Evolutionary conservation across 2,329 filamentous ascomycete genomes (phyloP).

Genomic region (Microcyclospora tardicrescens): DNA sequence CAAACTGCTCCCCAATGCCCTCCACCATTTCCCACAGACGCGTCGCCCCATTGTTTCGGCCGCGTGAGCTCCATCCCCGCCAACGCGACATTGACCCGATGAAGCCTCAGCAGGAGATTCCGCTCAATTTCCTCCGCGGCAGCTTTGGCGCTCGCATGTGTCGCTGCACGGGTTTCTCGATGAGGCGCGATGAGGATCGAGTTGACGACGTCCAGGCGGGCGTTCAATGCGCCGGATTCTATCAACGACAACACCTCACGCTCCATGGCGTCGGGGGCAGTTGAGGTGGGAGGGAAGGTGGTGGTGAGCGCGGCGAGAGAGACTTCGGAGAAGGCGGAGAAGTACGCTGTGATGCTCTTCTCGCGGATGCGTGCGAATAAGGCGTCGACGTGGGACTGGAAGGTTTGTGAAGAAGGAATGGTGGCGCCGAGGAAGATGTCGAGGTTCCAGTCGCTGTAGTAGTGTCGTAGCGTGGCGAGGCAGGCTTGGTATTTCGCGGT

Average conservation of each 20-base stretch:
- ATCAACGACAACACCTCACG: slow-evolving; percentile 72
- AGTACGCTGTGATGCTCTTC: slow-evolving; percentile 90
- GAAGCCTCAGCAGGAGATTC: slow-evolving; percentile 61
- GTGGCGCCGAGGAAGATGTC: slow-evolving; percentile 59
- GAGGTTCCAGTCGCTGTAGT: slow-evolving; percentile 75
- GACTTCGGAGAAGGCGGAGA: slow-evolving; percentile 79
- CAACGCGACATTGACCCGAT: slow-evolving; percentile 61
- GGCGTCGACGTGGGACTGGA: slow-evolving; percentile 43
- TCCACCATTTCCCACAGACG: not conserved
- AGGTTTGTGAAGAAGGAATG: slow-evolving; percentile 28
- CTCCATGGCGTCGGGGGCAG: slow-evolving; percentile 43
- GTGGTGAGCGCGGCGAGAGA: slow-evolving; percentile 65
- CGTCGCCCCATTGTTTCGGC: slow-evolving; percentile 6
- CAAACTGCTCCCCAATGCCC: too few relatives aligned
- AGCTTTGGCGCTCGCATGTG: slow-evolving; percentile 57
- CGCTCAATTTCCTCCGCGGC: slow-evolving; percentile 59
- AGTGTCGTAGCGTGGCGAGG: slow-evolving; percentile 67
- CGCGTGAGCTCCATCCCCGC: slow-evolving; percentile 60
- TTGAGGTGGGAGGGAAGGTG: slow-evolving; percentile 47
- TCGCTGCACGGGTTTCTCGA: slow-evolving; percentile 50
- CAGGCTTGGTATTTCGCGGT: slow-evolving; percentile 81
- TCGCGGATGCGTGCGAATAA: slow-evolving; percentile 66
- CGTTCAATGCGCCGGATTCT: slow-evolving; percentile 54
- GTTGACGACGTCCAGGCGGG: slow-evolving; percentile 74
- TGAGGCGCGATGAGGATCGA: slow-evolving; percentile 62